Evolutionary conservation across 495 filamentous ascomycete genomes (phyloP).

Genomic region (Hyaloscypha bicolor): DNA sequence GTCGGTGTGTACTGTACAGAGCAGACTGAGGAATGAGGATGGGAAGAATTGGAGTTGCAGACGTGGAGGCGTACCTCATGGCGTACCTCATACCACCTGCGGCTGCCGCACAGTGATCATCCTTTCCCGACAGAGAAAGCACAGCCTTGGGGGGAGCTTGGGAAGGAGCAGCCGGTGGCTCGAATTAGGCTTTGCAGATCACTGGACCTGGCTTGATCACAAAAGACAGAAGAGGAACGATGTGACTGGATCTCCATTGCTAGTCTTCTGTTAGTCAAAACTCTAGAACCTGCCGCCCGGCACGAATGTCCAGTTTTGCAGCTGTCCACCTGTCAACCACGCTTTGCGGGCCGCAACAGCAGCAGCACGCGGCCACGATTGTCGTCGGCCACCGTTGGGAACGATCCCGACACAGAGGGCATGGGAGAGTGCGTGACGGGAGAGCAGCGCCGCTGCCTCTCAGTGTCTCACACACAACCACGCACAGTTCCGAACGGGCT

Average conservation of each 20-base stretch:
- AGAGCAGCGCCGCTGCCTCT: not conserved
- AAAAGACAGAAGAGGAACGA: not conserved
- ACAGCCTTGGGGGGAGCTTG: not conserved
- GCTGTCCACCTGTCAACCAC: slow-evolving; percentile 27
- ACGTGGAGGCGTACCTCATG: not conserved
- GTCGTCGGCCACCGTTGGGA: slow-evolving; percentile 26
- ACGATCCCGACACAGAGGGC: slow-evolving; percentile 24
- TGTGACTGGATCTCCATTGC: not conserved
- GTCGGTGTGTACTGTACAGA: no score
- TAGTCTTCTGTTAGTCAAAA: slow-evolving; percentile 6
- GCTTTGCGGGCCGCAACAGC: slow-evolving; percentile 24
- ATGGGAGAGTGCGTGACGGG: slow-evolving; percentile 20
- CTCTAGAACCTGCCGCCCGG: slow-evolving; percentile 26
- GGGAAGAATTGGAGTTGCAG: not conserved
- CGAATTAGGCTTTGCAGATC: slow-evolving; percentile 25
- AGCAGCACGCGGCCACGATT: not conserved
- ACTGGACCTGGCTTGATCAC: not conserved
- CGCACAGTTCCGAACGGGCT: not conserved
- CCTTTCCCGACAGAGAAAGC: not conserved
- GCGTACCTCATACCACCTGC: not conserved
- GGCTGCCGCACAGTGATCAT: not conserved
- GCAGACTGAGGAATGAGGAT: not conserved
- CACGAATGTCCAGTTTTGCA: slow-evolving; percentile 19
- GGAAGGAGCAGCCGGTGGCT: slow-evolving; percentile 18
- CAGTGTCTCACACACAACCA: not conserved